Percentiles rank a stretch among this genome's conserved stretches.
Evolutionary conservation across 2,329 filamentous ascomycete species (phyloP).

Genomic region (Ophiocordyceps camponoti-leonardi): DNA sequence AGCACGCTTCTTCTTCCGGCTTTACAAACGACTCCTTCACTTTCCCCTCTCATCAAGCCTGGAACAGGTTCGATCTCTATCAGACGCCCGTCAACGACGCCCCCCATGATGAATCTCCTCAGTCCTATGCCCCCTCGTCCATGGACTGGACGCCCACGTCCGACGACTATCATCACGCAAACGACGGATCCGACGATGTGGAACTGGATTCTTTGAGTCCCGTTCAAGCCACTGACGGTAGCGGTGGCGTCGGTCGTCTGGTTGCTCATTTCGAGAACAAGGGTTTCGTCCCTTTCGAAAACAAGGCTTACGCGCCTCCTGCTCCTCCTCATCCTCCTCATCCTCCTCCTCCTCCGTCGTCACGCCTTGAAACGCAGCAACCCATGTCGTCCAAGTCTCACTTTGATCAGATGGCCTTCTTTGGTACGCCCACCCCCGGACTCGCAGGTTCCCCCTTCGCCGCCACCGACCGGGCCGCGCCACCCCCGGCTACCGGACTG

Average conservation of each 20-base stretch:
- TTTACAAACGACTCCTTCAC: slow-evolving; percentile 12
- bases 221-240: slow-evolving; percentile 6
- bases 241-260: slow-evolving; percentile 15
- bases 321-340: too few relatives aligned
- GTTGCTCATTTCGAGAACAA: slow-evolving; percentile 24
- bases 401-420: slow-evolving; percentile 3
- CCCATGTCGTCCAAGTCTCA: slow-evolving; percentile 5
- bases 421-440: background rate
- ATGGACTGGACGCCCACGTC: slow-evolving; percentile 22
- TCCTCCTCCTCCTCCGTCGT: too few relatives aligned
- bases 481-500: slow-evolving; percentile 13
- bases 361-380: slow-evolving; percentile 9
- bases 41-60: slow-evolving; percentile 14
- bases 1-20: slow-evolving; percentile 11
- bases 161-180: slow-evolving; percentile 12
- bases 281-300: slow-evolving; percentile 15
- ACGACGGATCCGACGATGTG: slow-evolving; percentile 7
- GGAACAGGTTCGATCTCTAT: slow-evolving; percentile 14
- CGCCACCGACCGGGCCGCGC: slow-evolving; percentile 11
- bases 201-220: slow-evolving; percentile 11
- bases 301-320: slow-evolving; percentile 17
- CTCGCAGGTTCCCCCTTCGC: slow-evolving; percentile 3
- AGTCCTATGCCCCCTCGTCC: slow-evolving; percentile 5
- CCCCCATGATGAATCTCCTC: background rate
- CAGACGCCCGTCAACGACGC: background rate